phyloP scores from a whole-genome alignment of 306 rosid genomes.

The Prunus dulcis region DNA sequence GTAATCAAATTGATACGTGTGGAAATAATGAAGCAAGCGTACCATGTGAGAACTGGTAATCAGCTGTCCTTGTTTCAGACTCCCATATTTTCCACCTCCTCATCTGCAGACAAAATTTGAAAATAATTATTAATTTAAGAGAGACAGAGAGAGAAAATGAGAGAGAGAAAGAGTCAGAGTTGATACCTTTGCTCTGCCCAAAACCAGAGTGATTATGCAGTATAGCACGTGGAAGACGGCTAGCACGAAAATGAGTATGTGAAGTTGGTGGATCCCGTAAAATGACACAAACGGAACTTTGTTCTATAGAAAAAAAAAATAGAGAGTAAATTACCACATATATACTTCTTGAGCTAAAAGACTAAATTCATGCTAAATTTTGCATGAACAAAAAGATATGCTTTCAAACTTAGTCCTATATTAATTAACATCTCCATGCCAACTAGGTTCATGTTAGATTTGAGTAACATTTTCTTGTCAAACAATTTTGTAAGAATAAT shows the following conservation, averaged over 20 bases:
- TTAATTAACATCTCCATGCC: background rate
- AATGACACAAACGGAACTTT: constrained; percentile 59
- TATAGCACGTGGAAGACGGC: constrained; percentile 68
- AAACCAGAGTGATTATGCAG: constrained; percentile 61
- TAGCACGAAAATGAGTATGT: constrained; percentile 66
- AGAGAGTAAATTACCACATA: background rate
- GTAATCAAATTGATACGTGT: background rate
- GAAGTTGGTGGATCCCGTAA: constrained; percentile 73
- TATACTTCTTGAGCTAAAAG: background rate
- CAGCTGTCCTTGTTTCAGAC: constrained; percentile 62
- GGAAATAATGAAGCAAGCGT: background rate
- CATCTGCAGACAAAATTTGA: constrained; percentile 46
- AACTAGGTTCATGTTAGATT: background rate
- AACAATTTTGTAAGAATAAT: background rate
- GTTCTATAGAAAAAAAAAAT: constrained; percentile 28
- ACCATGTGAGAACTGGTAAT: constrained; percentile 78
- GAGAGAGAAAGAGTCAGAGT: background rate
- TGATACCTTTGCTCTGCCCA: constrained; percentile 67
- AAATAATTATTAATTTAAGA: background rate
- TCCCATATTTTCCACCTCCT: constrained; percentile 89
- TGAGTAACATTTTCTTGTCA: background rate
- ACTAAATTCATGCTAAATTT: background rate
- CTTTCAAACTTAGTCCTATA: background rate
- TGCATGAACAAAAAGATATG: background rate
- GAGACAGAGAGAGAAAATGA: background rate